phyloP scores from a whole-genome alignment of 2,329 filamentous ascomycete species.

The Aureobasidium musti region DNA sequence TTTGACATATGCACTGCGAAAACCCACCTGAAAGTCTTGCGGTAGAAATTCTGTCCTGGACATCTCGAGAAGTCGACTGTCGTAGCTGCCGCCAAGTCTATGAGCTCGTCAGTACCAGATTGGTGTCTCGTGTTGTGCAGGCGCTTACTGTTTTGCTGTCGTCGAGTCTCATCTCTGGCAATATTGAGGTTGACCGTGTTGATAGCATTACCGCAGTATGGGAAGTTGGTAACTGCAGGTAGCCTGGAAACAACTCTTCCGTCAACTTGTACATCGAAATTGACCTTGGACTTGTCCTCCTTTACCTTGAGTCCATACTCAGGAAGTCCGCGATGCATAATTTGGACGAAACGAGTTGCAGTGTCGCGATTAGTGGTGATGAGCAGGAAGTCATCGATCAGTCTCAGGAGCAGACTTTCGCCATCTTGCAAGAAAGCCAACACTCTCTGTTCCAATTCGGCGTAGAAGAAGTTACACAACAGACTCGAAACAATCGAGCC shows the following conservation, averaged over 20 bases:
- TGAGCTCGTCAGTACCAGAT: slow-evolving; percentile 29
- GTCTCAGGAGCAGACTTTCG: slow-evolving; percentile 71
- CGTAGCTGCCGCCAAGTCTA: slow-evolving; percentile 66
- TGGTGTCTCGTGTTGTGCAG: slow-evolving; percentile 30
- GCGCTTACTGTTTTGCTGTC: slow-evolving; percentile 54
- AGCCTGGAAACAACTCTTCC: slow-evolving; percentile 54
- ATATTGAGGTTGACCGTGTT: slow-evolving; percentile 74
- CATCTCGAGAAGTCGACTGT: slow-evolving; percentile 74
- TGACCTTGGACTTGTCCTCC: slow-evolving; percentile 75
- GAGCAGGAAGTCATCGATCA: slow-evolving; percentile 92
- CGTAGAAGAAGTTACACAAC: slow-evolving; percentile 96
- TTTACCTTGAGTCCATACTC: slow-evolving; percentile 81
- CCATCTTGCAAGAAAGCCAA: slow-evolving; percentile 61
- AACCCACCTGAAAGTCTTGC: slow-evolving; percentile 67
- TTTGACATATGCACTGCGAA: slow-evolving; percentile 43
- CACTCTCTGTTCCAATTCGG: slow-evolving; percentile 71
- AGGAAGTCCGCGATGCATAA: slow-evolving; percentile 77
- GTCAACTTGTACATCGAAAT: slow-evolving; percentile 69
- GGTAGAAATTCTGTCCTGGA: slow-evolving; percentile 76
- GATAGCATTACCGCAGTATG: slow-evolving; percentile 84
- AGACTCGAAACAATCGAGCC: slow-evolving; percentile 84
- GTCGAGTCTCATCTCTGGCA: slow-evolving; percentile 64
- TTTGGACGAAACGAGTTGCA: slow-evolving; percentile 70
- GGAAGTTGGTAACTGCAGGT: slow-evolving; percentile 60
- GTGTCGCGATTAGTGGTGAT: slow-evolving; percentile 70